These are phyloP conservation scores for Penicilliopsis zonata DNA, from an alignment of 495 filamentous ascomycete genomes.

Conservation along the genomic window DNA sequence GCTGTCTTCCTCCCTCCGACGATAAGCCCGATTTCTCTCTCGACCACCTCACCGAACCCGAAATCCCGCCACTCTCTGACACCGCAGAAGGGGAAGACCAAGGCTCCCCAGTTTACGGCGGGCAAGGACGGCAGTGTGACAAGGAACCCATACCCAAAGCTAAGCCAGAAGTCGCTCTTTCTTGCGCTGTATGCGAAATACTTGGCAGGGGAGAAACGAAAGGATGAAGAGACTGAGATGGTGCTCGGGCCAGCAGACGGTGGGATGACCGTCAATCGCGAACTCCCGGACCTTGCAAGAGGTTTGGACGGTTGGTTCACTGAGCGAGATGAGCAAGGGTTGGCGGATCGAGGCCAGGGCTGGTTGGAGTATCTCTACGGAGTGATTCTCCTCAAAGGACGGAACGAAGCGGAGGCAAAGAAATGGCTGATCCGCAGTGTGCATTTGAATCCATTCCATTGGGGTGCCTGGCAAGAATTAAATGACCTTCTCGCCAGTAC, in stretches of 20 bases:
- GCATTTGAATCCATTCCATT: constrained; percentile 81
- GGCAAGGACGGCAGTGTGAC: constrained; percentile 12
- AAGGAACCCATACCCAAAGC: constrained; percentile 32
- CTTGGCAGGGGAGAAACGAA: constrained; percentile 88
- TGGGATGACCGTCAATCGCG: constrained; percentile 69
- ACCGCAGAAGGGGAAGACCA: constrained; percentile 44
- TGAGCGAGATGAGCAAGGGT: constrained; percentile 43
- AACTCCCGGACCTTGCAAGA: constrained; percentile 61
- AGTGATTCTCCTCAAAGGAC: constrained; percentile 77
- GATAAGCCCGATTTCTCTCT: constrained; percentile 48
- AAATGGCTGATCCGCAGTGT: constrained; percentile 76
- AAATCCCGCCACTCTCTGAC: constrained; percentile 25
- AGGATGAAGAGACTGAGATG: constrained; percentile 95
- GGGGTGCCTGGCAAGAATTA: constrained; percentile 93
- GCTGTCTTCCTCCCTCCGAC: constrained; percentile 75
- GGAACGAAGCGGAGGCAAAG: constrained; percentile 74
- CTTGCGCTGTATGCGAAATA: constrained; percentile 86
- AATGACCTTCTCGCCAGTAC: constrained; percentile 58
- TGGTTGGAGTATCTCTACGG: constrained; percentile 97
- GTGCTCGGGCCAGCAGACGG: constrained; percentile 87
- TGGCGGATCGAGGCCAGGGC: constrained; percentile 60
- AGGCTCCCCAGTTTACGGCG: constrained; percentile 22
- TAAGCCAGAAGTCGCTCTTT: constrained; percentile 90
- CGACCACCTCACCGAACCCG: constrained; percentile 31
- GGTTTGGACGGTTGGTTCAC: constrained; percentile 67